Percentiles rank a stretch among this genome's conserved stretches.
Conservation (phyloP, 2,329 filamentous ascomycete species). For the Fusarium fracticaudum region DNA sequence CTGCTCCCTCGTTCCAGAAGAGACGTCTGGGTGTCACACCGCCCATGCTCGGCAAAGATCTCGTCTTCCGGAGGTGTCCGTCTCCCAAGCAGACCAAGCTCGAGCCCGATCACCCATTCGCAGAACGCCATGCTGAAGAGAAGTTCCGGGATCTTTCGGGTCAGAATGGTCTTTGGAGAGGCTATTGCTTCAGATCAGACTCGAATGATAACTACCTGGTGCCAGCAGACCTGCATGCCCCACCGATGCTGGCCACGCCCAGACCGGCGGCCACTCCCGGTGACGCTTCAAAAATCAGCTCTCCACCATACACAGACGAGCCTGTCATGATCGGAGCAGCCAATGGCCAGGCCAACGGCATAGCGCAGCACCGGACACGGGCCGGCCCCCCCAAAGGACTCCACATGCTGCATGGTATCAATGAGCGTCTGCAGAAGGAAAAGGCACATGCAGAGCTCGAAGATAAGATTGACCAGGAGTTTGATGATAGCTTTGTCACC, state of each 20-base stretch:
- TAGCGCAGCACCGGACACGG: conserved; percentile 42
- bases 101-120: conserved; percentile 76
- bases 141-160: conserved; percentile 65
- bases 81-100: conserved; percentile 88
- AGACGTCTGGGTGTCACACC: conserved; percentile 70
- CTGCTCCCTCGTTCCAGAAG: conserved; percentile 51
- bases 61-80: conserved; percentile 81
- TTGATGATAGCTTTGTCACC: conserved; percentile 85
- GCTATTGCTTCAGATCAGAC: conserved; percentile 67
- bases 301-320: conserved; percentile 53
- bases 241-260: conserved; percentile 62
- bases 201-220: conserved; percentile 51
- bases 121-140: conserved; percentile 58
- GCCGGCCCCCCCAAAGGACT: conserved; percentile 54
- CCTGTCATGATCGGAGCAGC: conserved; percentile 45
- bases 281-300: conserved; percentile 53
- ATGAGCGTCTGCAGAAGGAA: conserved; percentile 61
- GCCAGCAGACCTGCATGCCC: conserved; percentile 55
- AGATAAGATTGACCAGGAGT: conserved; percentile 71
- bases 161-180: conserved; percentile 78
- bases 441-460: conserved; percentile 61
- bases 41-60: conserved; percentile 87
- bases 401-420: conserved; percentile 61
- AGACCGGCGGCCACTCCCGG: conserved; percentile 52
- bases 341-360: conserved; percentile 25